Base-by-base conservation (phyloP, 495 filamentous ascomycete species). In the Halenospora varia region DNA sequence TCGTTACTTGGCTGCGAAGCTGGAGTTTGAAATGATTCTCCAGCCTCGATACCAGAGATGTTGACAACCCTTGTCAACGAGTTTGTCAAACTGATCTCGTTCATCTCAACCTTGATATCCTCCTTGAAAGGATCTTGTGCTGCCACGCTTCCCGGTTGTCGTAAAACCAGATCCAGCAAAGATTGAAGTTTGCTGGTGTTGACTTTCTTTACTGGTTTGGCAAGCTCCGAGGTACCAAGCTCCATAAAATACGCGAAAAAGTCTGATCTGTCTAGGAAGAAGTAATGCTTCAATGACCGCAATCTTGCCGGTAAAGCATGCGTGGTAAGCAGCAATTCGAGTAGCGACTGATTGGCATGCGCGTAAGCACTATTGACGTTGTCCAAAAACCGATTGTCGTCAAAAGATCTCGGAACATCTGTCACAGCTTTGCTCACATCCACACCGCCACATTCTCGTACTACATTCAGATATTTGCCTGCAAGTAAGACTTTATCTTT, bases 221-320 rank as follows among this genome's bases (percentile, higher is more conserved):
- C 84, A 24, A 98, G 77, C 68, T 98, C 94, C 0, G 90, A 92
- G 18, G 86, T 74, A 47, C 88, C 84, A 0, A 98, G 84, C 62
- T 98, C 94, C 48, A 97, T 84, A 72, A 98, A 98, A 69, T 96
- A 95, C 11, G 90, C 88, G 73, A 98, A 98, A 71, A 96, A 98
- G 66, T 98, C 94, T 1, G 94, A 97, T 2, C 92, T 87, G 62
- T 97, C 93, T 41, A 97, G 84, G 80, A 98, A 98, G 73, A 97
- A 98, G 73, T 98, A 98, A 70, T 97, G 95, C 71, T 98, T 98
- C 19, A 98, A 73, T 2, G 92, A 96, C 18, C 87, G 81, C 39
- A 98, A 78, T 45, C 94, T 81, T 17, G 88, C 88, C 0, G 92
- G 92, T 19, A 98, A 82, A 3, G 85, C 88, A 68, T 98, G 94